Base-by-base conservation (phyloP, 2,329 filamentous ascomycete genomes). In the Ophiostoma montium region DNA sequence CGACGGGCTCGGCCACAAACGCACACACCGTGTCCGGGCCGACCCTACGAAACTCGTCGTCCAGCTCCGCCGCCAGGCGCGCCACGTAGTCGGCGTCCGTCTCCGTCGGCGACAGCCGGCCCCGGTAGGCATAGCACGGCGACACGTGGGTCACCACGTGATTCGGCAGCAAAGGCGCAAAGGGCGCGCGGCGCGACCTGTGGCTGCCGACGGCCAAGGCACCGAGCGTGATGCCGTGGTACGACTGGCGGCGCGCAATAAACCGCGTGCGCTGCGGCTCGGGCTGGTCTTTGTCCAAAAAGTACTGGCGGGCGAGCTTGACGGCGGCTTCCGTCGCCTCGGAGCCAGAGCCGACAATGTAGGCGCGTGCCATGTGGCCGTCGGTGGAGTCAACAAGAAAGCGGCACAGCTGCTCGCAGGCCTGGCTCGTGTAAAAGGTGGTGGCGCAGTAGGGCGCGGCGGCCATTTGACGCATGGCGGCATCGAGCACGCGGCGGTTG, bases 1-100 rank as follows among this genome's bases (percentile, higher is more conserved):
- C 82, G 1, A 89, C 71, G 0, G 84, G 80, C 61, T 89, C 84
- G 1, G 80, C 79, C 21, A 87, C 70, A 57, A 89, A 86, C 0
- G 80, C 83, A 48, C 78, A 82, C 1, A 88, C 80, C 0, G 69
- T 82, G 0, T 78, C 69, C 0, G 82, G 74, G 0, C 82, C 84
- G 0, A 85, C 59, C 1, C 70, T 63, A 51, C 72, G 67, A 54
- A 89, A 86, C 54, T 84, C 79, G 2, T 64, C 68, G 8, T 86
- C 82, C 1, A 90, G 66, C 59, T 88, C 82, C 3, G 70, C 61
- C 0, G 75, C 75, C 10, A 86, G 67, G 16, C 78, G 68, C 1
- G 61, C 58, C 1, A 84, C 75, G 51, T 86, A 88, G 1, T 71
- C 66, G 1, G 67, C 67, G 30, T 76, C 71, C 0, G 69, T 72